Base-by-base conservation (phyloP, 768 basidiomycete species). In the Leucosporidium scottii region DNA sequence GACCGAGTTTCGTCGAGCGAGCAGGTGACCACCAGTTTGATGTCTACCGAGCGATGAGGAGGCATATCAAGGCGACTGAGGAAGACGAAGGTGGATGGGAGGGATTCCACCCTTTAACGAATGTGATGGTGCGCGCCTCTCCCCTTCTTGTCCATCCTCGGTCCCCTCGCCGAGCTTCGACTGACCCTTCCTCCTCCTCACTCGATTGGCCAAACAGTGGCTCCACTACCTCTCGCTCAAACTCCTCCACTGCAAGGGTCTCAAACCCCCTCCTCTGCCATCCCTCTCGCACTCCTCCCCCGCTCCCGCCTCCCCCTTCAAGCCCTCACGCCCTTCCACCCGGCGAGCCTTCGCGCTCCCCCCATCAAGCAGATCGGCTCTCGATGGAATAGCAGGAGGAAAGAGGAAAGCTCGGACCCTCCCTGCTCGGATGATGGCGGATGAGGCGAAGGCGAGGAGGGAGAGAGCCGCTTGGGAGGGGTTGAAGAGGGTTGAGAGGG, bases 11-110 rank as follows among this genome's bases (percentile, higher is more conserved):
- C 51, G 27, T 7, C 17, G 2, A 0, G 5, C 34, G 28, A 20
- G 27, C 68, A 89, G 88, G 91, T 15, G 90, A 92, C 77, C 89
- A 90, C 74, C 96, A 98, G 77, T 97, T 91, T 78, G 92, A 97
- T 75, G 82, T 97, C 6, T 99, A 99, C 75, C 85, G 94, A 53
- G 84, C 87, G 79, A 97, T 98, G 91, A 82, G 82, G 59, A 80
- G 81, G 36, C 79, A 85, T 69, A 85, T 84, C 56, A 79, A 82
- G 8, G 80, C 81, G 39, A 44, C 8, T 44, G 8, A 10, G 8
- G 39, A 44, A 17, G 15, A 12, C 2, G 39, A 44, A 13, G 39
- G 39, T 47, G 76, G 81, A 51, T 99, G 96, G 96, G 83, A 84
- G 71, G 82, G 78, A 15, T 96, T 86, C 76, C 82, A 85, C 64